phyloP scores from a whole-genome alignment of 2,329 filamentous ascomycete genomes.

The Pyricularia grisea region DNA sequence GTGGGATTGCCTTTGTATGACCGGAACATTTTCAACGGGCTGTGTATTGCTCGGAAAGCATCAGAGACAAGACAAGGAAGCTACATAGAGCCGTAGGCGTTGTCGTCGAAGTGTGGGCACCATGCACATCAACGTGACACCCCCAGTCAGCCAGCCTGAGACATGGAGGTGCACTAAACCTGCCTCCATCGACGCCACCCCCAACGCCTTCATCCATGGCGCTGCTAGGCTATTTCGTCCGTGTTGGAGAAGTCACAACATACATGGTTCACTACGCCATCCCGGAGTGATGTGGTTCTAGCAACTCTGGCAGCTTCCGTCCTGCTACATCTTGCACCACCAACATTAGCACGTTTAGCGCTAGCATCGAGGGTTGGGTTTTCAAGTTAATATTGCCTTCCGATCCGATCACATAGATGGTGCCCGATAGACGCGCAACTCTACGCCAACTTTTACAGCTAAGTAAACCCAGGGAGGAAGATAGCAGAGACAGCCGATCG shows the following conservation, averaged over 20 bases:
- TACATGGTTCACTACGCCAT: not conserved
- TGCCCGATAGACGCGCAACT: not conserved
- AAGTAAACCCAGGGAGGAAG: not conserved
- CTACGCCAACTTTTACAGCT: not conserved
- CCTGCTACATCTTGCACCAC: not conserved
- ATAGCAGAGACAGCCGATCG: not conserved
- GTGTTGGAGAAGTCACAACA: not conserved
- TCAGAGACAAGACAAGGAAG: conserved; percentile 6
- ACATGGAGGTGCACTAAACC: conserved; percentile 19
- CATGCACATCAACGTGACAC: conserved; percentile 19
- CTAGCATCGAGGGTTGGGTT: not conserved
- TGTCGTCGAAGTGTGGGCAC: conserved; percentile 8
- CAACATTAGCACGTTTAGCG: not conserved
- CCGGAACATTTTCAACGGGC: not conserved
- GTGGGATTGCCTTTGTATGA: not conserved
- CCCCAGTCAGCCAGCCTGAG: conserved; percentile 15
- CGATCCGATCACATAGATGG: not conserved
- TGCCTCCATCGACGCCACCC: conserved; percentile 7
- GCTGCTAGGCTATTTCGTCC: not conserved
- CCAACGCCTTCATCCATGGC: conserved; percentile 1
- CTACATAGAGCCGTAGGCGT: not conserved
- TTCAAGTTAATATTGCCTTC: not conserved
- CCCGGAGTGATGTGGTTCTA: not conserved
- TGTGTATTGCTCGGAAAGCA: not conserved
- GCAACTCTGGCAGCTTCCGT: not conserved